Conservation (phyloP, 768 basidiomycete genomes). For the Russula abietina region DNA sequence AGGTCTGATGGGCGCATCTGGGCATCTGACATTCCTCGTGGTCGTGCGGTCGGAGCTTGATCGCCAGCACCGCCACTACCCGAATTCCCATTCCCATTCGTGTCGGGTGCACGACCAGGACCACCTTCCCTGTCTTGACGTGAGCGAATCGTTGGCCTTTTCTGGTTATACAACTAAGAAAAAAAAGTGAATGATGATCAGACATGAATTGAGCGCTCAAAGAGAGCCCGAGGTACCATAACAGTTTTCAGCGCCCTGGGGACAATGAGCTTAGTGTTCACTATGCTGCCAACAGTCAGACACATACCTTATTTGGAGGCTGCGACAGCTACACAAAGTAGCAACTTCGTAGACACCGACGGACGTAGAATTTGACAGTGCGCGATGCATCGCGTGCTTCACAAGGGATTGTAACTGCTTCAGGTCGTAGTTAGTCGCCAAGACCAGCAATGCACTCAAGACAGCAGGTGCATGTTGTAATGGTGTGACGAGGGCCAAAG, state of each 20-base stretch:
- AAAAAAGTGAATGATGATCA: slow-evolving; percentile 22
- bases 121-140: slow-evolving; percentile 42
- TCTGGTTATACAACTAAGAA: slow-evolving; percentile 72
- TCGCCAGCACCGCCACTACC: slow-evolving; percentile 37
- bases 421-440: slow-evolving; percentile 79
- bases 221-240: slow-evolving; percentile 46
- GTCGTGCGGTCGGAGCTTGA: slow-evolving; percentile 39
- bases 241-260: slow-evolving; percentile 72
- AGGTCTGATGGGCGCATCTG: slow-evolving; percentile 30
- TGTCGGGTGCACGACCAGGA: slow-evolving; percentile 20
- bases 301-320: slow-evolving; percentile 78
- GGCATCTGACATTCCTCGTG: slow-evolving; percentile 73
- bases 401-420: slow-evolving; percentile 69
- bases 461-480: slow-evolving; percentile 89
- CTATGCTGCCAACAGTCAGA: slow-evolving; percentile 16
- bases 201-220: slow-evolving; percentile 7
- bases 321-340: slow-evolving; percentile 81
- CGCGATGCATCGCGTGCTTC: slow-evolving; percentile 92
- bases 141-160: slow-evolving; percentile 54
- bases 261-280: slow-evolving; percentile 6
- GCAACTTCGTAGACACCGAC: slow-evolving; percentile 95
- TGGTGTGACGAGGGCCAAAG: slow-evolving; percentile 77
- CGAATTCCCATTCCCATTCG: slow-evolving; percentile 25
- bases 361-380: slow-evolving; percentile 75
- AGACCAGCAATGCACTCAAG: slow-evolving; percentile 76